These are phyloP conservation scores for Daedalea quercina DNA, from an alignment of 768 basidiomycete genomes.

Conservation along the genomic window DNA sequence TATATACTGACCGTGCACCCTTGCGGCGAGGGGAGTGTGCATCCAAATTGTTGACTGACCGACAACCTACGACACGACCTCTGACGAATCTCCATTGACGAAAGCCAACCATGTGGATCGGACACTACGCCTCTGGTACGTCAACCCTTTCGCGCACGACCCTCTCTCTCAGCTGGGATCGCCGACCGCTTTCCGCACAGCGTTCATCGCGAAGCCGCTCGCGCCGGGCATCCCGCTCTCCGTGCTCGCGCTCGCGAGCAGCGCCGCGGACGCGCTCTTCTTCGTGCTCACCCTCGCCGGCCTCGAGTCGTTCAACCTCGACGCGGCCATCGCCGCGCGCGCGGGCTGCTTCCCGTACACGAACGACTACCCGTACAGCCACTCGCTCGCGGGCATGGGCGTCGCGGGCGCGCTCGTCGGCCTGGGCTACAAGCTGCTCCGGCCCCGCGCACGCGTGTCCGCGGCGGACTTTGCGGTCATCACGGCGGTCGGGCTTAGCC, in stretches of 20 bases:
- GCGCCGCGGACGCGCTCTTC: constrained; percentile 21
- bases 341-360: constrained; percentile 27
- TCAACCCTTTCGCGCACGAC: background rate
- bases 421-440: constrained; percentile 12
- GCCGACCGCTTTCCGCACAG: constrained; percentile 4
- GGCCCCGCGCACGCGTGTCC: constrained; percentile 14
- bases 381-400: constrained; percentile 22
- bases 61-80: background rate
- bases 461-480: constrained; percentile 16
- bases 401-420: constrained; percentile 16
- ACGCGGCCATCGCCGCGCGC: constrained; percentile 9
- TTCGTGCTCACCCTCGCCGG: constrained; percentile 23
- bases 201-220: constrained; percentile 22
- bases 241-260: constrained; percentile 21
- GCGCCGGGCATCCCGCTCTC: constrained; percentile 21
- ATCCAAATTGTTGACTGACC: background rate
- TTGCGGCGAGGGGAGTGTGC: background rate
- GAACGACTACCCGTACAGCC: constrained; percentile 27
- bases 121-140: constrained; percentile 14
- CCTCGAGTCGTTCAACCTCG: constrained; percentile 22
- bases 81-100: background rate
- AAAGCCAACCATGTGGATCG: constrained; percentile 10
- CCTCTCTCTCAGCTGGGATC: too few relatives aligned
- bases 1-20: too few relatives aligned
- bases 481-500: constrained; percentile 16